These are phyloP conservation scores for Cystobasidium slooffiae DNA, from an alignment of 1,284 basidiomycete genomes.

Conservation along the genomic window DNA sequence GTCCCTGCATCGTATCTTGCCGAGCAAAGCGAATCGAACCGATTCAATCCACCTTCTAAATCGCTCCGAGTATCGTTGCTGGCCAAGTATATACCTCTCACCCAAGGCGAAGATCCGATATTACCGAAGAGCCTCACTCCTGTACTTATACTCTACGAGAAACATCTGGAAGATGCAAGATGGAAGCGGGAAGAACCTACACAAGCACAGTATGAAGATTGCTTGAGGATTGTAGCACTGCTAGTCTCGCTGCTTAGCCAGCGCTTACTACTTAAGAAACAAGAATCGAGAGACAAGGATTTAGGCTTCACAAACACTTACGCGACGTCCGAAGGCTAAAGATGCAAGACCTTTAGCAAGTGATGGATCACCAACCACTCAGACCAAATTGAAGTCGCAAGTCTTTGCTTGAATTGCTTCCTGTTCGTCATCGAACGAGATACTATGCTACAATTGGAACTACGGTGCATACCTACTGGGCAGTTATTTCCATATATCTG, in stretches of 20 bases:
- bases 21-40: not conserved
- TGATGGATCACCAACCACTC: not conserved
- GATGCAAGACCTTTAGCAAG: not conserved
- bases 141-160: constrained; percentile 47
- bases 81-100: constrained; percentile 16
- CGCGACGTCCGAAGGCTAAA: not conserved
- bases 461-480: not conserved
- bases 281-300: not conserved
- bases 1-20: constrained; percentile 22
- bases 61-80: constrained; percentile 21
- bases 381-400: no score
- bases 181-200: constrained; percentile 46
- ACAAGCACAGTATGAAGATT: constrained; percentile 46
- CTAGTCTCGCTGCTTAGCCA: constrained; percentile 43
- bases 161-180: constrained; percentile 43
- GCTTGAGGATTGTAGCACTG: constrained; percentile 45
- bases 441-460: constrained; percentile 20
- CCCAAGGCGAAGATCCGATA: constrained; percentile 14
- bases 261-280: not conserved
- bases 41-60: not conserved
- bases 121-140: constrained; percentile 44
- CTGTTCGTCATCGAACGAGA: not conserved
- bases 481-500: no score
- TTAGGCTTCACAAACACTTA: not conserved
- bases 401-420: no score